These are phyloP conservation scores for Neopestalotiopsis rosae DNA, from an alignment of 2,329 filamentous ascomycete species.

Conservation along the genomic window DNA sequence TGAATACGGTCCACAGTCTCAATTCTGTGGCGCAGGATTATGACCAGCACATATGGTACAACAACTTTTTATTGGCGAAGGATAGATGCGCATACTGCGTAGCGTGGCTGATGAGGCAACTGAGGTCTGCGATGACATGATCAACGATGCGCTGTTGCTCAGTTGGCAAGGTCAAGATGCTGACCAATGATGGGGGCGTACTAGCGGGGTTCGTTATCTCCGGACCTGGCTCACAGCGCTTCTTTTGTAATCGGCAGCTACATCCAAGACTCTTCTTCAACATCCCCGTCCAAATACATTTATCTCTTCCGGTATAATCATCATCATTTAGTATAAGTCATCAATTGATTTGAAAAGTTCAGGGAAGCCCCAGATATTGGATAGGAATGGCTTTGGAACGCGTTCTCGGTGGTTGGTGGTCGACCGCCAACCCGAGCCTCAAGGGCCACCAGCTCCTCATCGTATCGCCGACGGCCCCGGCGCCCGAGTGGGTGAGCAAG, in stretches of 20 bases:
- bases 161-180: not conserved
- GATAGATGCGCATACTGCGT: no score
- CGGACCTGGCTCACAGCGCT: not conserved
- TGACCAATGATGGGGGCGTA: not conserved
- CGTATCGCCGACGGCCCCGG: slow-evolving; percentile 38
- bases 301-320: not conserved
- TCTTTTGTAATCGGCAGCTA: not conserved
- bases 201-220: slow-evolving; percentile 1
- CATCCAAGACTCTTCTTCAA: not conserved
- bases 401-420: slow-evolving; percentile 16
- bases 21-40: no score
- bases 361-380: not conserved
- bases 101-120: not conserved
- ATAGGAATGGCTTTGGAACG: not conserved
- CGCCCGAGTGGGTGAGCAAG: slow-evolving; percentile 39
- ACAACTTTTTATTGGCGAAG: no score
- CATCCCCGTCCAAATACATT: not conserved
- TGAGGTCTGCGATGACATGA: not conserved
- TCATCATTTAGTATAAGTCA: not conserved
- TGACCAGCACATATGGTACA: no score
- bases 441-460: slow-evolving; percentile 55
- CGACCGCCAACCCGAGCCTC: slow-evolving; percentile 42
- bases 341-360: not conserved
- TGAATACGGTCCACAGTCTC: no score
- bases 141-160: not conserved